Percentiles rank a stretch among this genome's conserved stretches.
Conservation (phyloP, 2,329 filamentous ascomycete genomes). For the Onygena corvina region DNA sequence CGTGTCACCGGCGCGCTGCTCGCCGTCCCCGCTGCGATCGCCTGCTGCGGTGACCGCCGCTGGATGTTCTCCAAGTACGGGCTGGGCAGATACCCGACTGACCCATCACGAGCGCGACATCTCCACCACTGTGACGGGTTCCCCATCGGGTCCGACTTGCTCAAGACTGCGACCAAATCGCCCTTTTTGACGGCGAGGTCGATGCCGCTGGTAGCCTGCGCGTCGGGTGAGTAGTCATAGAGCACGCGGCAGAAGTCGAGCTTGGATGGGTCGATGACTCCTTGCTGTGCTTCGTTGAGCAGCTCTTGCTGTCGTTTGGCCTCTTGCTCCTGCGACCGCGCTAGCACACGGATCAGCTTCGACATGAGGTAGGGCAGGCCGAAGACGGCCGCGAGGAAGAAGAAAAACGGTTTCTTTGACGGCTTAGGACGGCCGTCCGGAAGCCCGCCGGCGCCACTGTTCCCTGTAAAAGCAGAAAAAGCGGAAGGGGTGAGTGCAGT, state of each 20-base stretch:
- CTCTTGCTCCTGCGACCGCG: slow-evolving; percentile 74
- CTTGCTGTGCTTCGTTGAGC: slow-evolving; percentile 36
- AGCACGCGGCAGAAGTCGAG: slow-evolving; percentile 92
- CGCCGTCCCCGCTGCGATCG: slow-evolving; percentile 28
- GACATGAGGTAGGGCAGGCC: slow-evolving; percentile 94
- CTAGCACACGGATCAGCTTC: slow-evolving; percentile 80
- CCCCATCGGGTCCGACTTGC: slow-evolving; percentile 83
- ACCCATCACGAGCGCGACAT: slow-evolving; percentile 77
- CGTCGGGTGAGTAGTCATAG: slow-evolving; percentile 84
- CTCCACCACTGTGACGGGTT: slow-evolving; percentile 96
- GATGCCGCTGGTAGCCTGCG: slow-evolving; percentile 52
- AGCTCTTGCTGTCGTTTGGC: slow-evolving; percentile 39
- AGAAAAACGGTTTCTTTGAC: slow-evolving; percentile 87
- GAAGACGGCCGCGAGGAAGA: slow-evolving; percentile 90
- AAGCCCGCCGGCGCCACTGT: slow-evolving; percentile 31
- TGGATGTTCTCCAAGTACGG: slow-evolving; percentile 76
- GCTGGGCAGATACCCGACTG: slow-evolving; percentile 80
- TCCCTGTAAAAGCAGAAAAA: slow-evolving; percentile 79
- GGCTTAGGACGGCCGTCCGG: slow-evolving; percentile 48
- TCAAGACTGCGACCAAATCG: slow-evolving; percentile 85
- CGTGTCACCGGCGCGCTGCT: background rate
- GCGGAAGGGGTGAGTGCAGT: slow-evolving; percentile 77
- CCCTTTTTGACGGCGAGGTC: slow-evolving; percentile 90
- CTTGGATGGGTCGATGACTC: slow-evolving; percentile 67
- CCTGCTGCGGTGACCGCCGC: slow-evolving; percentile 36